Evolutionary conservation across 1,284 basidiomycete species (phyloP).

Genomic region (Leccinum variabile): DNA sequence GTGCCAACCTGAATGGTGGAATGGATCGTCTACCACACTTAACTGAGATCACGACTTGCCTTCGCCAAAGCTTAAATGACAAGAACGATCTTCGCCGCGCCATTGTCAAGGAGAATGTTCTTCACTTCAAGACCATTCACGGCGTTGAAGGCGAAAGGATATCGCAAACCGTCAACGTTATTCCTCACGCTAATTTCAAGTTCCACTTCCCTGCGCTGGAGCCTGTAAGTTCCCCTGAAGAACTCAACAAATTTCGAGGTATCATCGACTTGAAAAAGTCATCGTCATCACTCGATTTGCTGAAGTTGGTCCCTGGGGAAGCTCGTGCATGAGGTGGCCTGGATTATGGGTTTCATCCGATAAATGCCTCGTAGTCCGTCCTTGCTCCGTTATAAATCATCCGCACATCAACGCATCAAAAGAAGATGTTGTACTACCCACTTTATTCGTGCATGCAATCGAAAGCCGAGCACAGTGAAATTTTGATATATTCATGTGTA

Average conservation of each 20-base stretch:
- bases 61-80: conserved; percentile 74
- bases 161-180: conserved; percentile 89
- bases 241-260: conserved; percentile 80
- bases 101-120: conserved; percentile 90
- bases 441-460: too few species aligned
- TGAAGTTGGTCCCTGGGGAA: conserved; percentile 99
- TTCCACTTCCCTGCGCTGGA: conserved; percentile 85
- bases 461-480: too few species aligned
- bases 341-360: too few species aligned
- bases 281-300: conserved; percentile 95
- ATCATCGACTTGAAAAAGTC: conserved; percentile 95
- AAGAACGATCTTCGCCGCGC: conserved; percentile 92
- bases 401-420: too few species aligned
- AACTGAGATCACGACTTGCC: conserved; percentile 86
- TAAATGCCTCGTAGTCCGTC: too few species aligned
- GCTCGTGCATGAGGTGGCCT: conserved; percentile 90
- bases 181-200: conserved; percentile 67
- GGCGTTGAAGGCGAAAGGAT: conserved; percentile 92
- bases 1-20: conserved; percentile 96
- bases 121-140: conserved; percentile 91
- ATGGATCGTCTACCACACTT: conserved; percentile 97
- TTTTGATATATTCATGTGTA: too few species aligned
- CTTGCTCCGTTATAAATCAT: too few species aligned
- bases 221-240: conserved; percentile 60
- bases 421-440: too few species aligned